Evolutionary conservation across 805 yeast species (phyloP).

Genomic region (Saccharomycopsis olivae): DNA sequence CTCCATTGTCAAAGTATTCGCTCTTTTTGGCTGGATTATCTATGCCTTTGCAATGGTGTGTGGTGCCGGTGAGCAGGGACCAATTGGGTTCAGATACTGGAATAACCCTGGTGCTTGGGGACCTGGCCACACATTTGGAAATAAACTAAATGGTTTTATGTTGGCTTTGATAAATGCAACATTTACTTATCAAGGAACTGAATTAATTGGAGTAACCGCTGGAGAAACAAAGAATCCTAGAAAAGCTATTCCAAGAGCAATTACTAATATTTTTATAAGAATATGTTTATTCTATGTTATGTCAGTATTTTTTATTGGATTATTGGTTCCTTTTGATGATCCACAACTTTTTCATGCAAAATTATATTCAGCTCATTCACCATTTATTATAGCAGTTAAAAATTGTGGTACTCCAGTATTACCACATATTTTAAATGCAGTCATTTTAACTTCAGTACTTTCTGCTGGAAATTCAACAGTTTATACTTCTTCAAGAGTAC

Average conservation of each 20-base stretch:
- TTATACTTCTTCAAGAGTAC: conserved; percentile 59
- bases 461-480: conserved; percentile 77
- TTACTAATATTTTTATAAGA: conserved; percentile 57
- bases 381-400: conserved; percentile 61
- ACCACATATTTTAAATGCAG: conserved; percentile 65
- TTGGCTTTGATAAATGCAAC: conserved; percentile 47
- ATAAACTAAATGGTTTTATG: conserved; percentile 43
- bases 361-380: conserved; percentile 46
- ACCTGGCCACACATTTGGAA: conserved; percentile 37
- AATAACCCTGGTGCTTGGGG: conserved; percentile 65
- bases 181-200: conserved; percentile 74
- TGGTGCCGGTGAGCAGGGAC: conserved; percentile 46
- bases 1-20: conserved; percentile 41
- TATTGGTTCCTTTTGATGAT: conserved; percentile 61
- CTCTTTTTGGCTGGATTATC: conserved; percentile 43
- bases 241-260: conserved; percentile 61
- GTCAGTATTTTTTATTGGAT: conserved; percentile 57
- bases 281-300: conserved; percentile 55
- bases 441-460: conserved; percentile 51
- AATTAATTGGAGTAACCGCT: conserved; percentile 62
- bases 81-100: conserved; percentile 55
- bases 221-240: conserved; percentile 56
- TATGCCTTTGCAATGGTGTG: conserved; percentile 46
- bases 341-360: conserved; percentile 31
- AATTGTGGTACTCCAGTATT: conserved; percentile 57